These are phyloP conservation scores for Calvatia gigantea DNA, from an alignment of 768 basidiomycete genomes.

Conservation along the genomic window DNA sequence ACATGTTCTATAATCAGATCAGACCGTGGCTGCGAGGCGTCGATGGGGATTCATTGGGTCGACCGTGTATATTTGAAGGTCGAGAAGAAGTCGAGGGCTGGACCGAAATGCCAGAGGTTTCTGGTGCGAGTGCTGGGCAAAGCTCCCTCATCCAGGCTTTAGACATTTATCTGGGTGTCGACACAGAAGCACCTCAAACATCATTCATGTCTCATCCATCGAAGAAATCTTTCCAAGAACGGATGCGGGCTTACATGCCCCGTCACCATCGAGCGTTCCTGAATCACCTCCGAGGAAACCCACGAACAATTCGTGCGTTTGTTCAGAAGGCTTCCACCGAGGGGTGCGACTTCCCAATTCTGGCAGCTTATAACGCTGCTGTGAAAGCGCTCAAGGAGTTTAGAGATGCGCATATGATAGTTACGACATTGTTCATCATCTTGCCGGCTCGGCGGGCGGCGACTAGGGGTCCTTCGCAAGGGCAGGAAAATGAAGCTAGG, in stretches of 20 bases:
- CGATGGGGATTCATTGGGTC: slow-evolving; percentile 39
- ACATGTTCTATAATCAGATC: slow-evolving; percentile 66
- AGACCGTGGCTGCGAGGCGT: slow-evolving; percentile 82
- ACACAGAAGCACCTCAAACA: slow-evolving; percentile 20
- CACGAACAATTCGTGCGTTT: slow-evolving; percentile 57
- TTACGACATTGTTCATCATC: slow-evolving; percentile 73
- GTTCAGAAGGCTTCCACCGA: slow-evolving; percentile 27
- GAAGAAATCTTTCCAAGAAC: slow-evolving; percentile 49
- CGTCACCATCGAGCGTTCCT: slow-evolving; percentile 77
- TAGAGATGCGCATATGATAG: slow-evolving; percentile 73
- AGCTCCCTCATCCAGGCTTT: slow-evolving; percentile 73
- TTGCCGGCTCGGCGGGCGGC: slow-evolving; percentile 51
- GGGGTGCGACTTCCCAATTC: slow-evolving; percentile 25
- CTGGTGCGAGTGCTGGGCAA: slow-evolving; percentile 82
- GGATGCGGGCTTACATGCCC: slow-evolving; percentile 85
- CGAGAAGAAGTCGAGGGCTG: slow-evolving; percentile 43
- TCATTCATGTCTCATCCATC: slow-evolving; percentile 11
- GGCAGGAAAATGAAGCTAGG: slow-evolving; percentile 17
- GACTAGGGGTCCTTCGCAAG: slow-evolving; percentile 3
- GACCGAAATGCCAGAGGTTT: slow-evolving; percentile 48
- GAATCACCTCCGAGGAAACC: slow-evolving; percentile 55
- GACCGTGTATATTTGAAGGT: slow-evolving; percentile 61
- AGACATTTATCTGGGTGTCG: slow-evolving; percentile 70
- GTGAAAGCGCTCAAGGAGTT: slow-evolving; percentile 67
- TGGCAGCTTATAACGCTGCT: slow-evolving; percentile 60